These are phyloP conservation scores for Nepenthes mirabilis DNA, from an alignment of 148 eudicot species.

Conservation along the genomic window DNA sequence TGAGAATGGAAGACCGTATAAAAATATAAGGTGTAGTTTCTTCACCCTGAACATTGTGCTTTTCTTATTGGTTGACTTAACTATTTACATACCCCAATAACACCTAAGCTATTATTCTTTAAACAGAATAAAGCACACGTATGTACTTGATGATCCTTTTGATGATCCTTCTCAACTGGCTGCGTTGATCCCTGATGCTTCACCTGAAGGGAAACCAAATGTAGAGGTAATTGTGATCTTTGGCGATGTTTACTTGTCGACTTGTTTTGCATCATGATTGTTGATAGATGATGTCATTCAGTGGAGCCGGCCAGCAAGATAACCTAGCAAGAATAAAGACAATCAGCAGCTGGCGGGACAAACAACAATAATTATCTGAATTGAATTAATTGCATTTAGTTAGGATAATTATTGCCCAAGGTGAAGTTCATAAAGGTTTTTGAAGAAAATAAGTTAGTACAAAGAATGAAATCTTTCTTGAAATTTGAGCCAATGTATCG, in stretches of 20 bases:
- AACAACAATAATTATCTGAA: too few species aligned
- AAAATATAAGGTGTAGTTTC: conserved; percentile 58
- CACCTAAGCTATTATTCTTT: not conserved
- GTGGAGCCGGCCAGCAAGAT: too few species aligned
- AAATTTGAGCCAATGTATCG: too few species aligned
- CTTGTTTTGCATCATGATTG: not conserved
- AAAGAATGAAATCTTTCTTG: too few species aligned
- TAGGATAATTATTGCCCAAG: too few species aligned
- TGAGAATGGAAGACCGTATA: conserved; percentile 69
- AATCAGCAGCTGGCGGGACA: too few species aligned
- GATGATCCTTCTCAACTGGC: conserved; percentile 73
- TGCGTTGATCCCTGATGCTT: conserved; percentile 74
- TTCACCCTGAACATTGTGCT: not conserved
- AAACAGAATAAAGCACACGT: conserved; percentile 83
- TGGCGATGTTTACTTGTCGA: not conserved
- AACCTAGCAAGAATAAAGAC: too few species aligned
- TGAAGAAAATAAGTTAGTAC: too few species aligned
- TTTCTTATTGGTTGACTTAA: not conserved
- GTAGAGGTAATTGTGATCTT: conserved; percentile 43
- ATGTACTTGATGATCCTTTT: conserved; percentile 84
- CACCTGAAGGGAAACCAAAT: conserved; percentile 92
- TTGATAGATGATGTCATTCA: too few species aligned
- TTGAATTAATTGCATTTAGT: too few species aligned
- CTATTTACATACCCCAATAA: not conserved
- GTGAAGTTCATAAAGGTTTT: too few species aligned